Conservation (phyloP, 257 asterid genomes). For the Penstemon newberryi region DNA sequence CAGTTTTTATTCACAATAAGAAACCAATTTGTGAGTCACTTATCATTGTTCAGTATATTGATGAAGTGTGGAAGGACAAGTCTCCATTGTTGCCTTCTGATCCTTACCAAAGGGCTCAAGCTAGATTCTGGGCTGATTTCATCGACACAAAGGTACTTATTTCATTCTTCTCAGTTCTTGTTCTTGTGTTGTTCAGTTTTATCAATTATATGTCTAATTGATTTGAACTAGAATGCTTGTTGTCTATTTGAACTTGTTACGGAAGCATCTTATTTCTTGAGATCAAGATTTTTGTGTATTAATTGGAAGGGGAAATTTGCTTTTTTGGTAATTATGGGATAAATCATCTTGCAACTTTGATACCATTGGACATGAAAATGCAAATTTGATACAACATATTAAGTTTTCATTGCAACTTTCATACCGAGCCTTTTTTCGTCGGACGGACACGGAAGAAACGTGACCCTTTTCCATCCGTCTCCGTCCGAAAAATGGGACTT, state of each 20-base stretch:
- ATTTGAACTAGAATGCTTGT: not conserved
- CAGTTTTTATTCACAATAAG: conserved; percentile 39
- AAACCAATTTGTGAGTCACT: conserved; percentile 26
- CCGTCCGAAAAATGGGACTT: too few relatives aligned
- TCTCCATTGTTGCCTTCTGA: conserved; percentile 23
- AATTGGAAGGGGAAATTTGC: not conserved
- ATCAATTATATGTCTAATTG: not conserved
- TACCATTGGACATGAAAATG: too few relatives aligned
- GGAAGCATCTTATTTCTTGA: too few relatives aligned
- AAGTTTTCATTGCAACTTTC: too few relatives aligned
- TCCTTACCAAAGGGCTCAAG: conserved; percentile 23
- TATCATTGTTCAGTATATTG: conserved; percentile 23
- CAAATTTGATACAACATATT: too few relatives aligned
- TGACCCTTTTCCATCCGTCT: too few relatives aligned
- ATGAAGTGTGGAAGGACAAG: conserved; percentile 24
- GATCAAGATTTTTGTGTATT: too few relatives aligned
- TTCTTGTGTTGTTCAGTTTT: not conserved
- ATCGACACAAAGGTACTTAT: conserved; percentile 24
- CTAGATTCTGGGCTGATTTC: conserved; percentile 25
- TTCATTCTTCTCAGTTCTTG: not conserved
- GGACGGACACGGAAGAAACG: too few relatives aligned
- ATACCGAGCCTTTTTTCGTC: too few relatives aligned
- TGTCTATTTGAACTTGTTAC: too few relatives aligned
- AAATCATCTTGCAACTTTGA: too few relatives aligned
- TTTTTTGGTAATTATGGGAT: too few relatives aligned